These are phyloP conservation scores for Pichia inconspicua DNA, from an alignment of 1,139 yeast species.

Conservation along the genomic window DNA sequence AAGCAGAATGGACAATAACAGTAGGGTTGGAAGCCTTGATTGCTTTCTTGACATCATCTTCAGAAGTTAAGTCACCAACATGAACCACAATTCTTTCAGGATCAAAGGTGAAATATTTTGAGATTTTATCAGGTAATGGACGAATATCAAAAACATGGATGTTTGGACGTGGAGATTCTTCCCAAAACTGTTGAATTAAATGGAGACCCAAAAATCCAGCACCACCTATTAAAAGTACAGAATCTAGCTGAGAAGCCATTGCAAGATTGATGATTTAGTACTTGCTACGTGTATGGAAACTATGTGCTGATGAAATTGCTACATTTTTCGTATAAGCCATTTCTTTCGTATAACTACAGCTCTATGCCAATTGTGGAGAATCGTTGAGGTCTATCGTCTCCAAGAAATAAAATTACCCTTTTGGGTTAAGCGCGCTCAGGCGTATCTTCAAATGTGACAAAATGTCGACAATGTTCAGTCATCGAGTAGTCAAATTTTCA, in stretches of 20 bases:
- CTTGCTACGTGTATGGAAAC: background rate
- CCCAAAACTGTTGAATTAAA: conserved; percentile 75
- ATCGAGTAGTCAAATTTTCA: background rate
- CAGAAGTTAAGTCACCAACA: conserved; percentile 79
- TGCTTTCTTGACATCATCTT: conserved; percentile 59
- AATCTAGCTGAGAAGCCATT: conserved; percentile 29
- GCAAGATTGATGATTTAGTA: background rate
- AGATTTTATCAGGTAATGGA: conserved; percentile 64
- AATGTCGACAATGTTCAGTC: background rate
- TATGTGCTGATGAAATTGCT: background rate
- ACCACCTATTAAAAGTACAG: conserved; percentile 86
- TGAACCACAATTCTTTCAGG: conserved; percentile 49
- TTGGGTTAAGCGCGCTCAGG: background rate
- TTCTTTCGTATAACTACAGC: no score
- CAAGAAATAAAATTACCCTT: background rate
- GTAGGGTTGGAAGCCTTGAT: conserved; percentile 53
- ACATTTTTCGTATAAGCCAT: background rate
- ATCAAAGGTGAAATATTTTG: conserved; percentile 69
- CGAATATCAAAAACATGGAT: conserved; percentile 89
- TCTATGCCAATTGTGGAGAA: no score
- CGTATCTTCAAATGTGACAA: background rate
- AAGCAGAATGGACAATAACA: conserved; percentile 90
- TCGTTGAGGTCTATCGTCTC: background rate
- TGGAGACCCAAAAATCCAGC: conserved; percentile 93
- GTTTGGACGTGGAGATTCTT: conserved; percentile 55